phyloP scores from a whole-genome alignment of 257 asterid species.

The Avicennia marina region DNA sequence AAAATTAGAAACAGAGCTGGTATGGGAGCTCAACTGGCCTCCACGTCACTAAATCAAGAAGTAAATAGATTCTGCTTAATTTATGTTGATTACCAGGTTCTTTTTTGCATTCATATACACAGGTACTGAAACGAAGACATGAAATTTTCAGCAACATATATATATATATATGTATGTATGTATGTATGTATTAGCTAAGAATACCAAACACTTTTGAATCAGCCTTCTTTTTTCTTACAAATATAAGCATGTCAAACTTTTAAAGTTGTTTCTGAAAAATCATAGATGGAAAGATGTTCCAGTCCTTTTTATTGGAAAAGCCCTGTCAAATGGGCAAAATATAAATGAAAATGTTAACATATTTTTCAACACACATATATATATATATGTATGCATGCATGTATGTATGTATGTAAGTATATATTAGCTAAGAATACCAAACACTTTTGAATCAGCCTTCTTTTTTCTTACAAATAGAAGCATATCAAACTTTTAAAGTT shows the following conservation, averaged over 20 bases:
- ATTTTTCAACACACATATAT: background rate
- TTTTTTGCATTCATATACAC: background rate
- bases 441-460: background rate
- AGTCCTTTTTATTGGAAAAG: too few species aligned
- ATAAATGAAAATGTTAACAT: background rate
- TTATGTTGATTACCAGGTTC: background rate
- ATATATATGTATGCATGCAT: background rate
- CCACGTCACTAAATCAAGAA: background rate
- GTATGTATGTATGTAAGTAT: too few species aligned
- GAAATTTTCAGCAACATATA: background rate
- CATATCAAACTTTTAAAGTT: background rate
- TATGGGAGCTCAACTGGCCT: background rate
- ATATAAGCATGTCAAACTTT: background rate
- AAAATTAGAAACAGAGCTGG: background rate
- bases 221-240: background rate
- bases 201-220: background rate
- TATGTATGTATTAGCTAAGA: too few species aligned
- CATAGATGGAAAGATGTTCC: background rate
- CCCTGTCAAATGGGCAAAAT: too few species aligned
- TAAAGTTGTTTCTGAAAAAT: background rate
- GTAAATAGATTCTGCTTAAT: background rate
- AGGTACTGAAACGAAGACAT: background rate
- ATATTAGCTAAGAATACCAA: too few species aligned
- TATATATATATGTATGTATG: too few species aligned
- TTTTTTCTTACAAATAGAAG: background rate